These are phyloP conservation scores for Nicotiana attenuata DNA, from an alignment of 257 asterid species.

Conservation along the genomic window DNA sequence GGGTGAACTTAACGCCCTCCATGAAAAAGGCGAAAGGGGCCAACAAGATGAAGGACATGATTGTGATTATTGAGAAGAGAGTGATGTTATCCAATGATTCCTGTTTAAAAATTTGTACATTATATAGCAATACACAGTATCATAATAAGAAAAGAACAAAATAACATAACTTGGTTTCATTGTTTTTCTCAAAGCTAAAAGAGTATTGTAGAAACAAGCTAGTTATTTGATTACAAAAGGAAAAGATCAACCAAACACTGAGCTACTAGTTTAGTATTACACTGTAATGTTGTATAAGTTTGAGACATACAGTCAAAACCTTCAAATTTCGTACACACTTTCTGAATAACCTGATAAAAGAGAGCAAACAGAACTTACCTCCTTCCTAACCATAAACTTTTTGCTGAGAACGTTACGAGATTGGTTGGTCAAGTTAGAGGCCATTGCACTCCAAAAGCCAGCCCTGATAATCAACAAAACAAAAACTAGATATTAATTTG, in stretches of 20 bases:
- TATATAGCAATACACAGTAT: constrained; percentile 7
- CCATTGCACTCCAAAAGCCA: constrained; percentile 99
- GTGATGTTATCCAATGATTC: constrained; percentile 52
- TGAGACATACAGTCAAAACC: not conserved
- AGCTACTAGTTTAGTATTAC: not conserved
- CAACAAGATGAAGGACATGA: constrained; percentile 48
- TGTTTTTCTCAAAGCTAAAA: not conserved
- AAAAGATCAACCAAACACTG: not conserved
- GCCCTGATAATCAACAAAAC: constrained; percentile 40
- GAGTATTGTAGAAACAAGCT: not conserved
- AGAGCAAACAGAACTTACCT: constrained; percentile 39
- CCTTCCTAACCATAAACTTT: constrained; percentile 84
- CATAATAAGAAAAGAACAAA: not conserved
- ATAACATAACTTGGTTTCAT: not conserved
- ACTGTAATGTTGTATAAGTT: not conserved
- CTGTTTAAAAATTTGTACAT: constrained; percentile 22
- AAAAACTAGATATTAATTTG: not conserved
- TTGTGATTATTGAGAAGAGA: constrained; percentile 47
- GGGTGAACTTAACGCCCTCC: constrained; percentile 60
- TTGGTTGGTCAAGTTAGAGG: constrained; percentile 91
- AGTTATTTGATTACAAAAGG: not conserved
- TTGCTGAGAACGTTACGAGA: constrained; percentile 97
- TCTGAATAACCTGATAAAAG: not conserved
- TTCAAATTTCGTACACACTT: not conserved
- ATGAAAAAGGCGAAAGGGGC: constrained; percentile 37